These are phyloP conservation scores for Calonectria honghensis DNA, from an alignment of 2,329 filamentous ascomycete species.

Conservation along the genomic window DNA sequence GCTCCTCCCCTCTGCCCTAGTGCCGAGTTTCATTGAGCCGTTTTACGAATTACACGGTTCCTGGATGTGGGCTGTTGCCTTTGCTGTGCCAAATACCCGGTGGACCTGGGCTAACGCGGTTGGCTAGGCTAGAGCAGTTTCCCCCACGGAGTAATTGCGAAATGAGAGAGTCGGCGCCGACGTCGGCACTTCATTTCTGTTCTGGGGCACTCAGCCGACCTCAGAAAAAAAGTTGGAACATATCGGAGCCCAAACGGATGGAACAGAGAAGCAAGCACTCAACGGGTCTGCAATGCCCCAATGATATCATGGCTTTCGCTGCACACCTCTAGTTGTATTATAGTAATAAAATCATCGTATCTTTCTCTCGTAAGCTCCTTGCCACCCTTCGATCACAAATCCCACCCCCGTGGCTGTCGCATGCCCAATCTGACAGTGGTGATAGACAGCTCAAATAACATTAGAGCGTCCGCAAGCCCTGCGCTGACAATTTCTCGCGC, in stretches of 20 bases:
- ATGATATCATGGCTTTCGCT: conserved; percentile 2
- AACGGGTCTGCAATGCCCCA: conserved; percentile 17
- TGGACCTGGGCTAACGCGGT: conserved; percentile 42
- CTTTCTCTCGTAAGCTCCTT: conserved; percentile 30
- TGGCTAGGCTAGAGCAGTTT: conserved; percentile 29
- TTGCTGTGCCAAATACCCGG: conserved; percentile 24
- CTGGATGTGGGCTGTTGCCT: conserved; percentile 6
- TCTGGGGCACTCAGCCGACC: conserved; percentile 38
- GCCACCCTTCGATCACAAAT: background rate
- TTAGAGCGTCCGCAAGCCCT: conserved; percentile 16
- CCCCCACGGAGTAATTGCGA: conserved; percentile 45
- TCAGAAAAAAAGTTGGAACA: conserved; percentile 34
- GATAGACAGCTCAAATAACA: background rate
- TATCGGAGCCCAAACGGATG: conserved; percentile 11
- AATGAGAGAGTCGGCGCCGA: conserved; percentile 46
- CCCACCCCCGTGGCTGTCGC: background rate
- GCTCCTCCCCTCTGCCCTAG: conserved; percentile 46
- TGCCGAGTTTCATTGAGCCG: conserved; percentile 26
- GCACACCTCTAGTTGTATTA: background rate
- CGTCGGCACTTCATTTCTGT: conserved; percentile 49
- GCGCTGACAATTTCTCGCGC: conserved; percentile 55
- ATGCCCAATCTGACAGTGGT: background rate
- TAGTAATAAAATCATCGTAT: conserved; percentile 12
- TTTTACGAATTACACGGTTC: conserved; percentile 1
- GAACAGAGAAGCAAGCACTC: conserved; percentile 23